A percentile compares a stretch with the other conserved stretches of the same genome.
phyloP scores from a whole-genome alignment of 441 rosid genomes.

The Daphne laureola region DNA sequence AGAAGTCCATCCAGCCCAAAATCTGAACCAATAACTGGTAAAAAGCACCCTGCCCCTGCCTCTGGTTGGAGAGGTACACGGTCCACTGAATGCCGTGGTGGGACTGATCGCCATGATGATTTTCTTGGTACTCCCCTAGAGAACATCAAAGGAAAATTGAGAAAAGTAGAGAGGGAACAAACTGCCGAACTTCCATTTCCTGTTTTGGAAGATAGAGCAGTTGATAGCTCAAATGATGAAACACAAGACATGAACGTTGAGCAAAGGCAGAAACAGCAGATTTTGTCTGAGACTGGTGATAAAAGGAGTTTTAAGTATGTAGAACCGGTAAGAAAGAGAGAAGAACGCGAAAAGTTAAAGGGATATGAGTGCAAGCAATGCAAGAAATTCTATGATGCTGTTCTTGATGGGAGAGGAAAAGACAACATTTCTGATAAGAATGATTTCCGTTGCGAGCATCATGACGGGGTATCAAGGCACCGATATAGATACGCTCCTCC shows the following conservation, averaged over 20 bases:
- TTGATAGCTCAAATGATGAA: constrained; percentile 55
- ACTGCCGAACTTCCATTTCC: constrained; percentile 15
- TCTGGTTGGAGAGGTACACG: constrained; percentile 80
- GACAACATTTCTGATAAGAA: constrained; percentile 20
- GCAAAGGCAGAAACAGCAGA: constrained; percentile 31
- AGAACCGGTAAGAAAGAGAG: constrained; percentile 75
- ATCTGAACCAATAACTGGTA: constrained; percentile 35
- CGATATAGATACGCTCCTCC: constrained; percentile 77
- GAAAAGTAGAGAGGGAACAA: constrained; percentile 29
- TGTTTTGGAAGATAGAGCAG: constrained; percentile 18
- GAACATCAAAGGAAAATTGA: constrained; percentile 43
- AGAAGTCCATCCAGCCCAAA: constrained; percentile 28
- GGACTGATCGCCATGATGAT: constrained; percentile 80
- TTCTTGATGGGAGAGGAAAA: constrained; percentile 40
- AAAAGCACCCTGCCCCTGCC: constrained; percentile 56
- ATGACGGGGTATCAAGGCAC: constrained; percentile 92
- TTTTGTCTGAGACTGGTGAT: constrained; percentile 25
- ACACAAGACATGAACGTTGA: constrained; percentile 54
- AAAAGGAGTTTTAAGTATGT: constrained; percentile 58
- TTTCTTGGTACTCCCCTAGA: constrained; percentile 83
- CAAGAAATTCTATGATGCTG: constrained; percentile 93
- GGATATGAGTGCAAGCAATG: constrained; percentile 92
- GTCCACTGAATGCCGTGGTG: constrained; percentile 43
- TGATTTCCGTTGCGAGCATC: constrained; percentile 77
- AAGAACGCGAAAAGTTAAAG: constrained; percentile 62